Evolutionary conservation across 345 rosid species (phyloP).

Genomic region (Erysimum cheiranthoides): DNA sequence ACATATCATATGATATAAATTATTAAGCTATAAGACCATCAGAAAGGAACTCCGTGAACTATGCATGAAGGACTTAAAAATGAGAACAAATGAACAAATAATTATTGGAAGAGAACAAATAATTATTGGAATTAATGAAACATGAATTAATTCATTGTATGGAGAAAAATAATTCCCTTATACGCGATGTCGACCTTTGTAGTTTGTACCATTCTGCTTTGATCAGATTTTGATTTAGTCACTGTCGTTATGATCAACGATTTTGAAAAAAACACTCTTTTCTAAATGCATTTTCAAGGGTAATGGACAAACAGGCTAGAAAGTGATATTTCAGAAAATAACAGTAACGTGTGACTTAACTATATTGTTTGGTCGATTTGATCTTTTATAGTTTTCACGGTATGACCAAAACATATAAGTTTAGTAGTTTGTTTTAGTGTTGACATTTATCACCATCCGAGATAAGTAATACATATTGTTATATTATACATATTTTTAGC

Average conservation of each 20-base stretch:
- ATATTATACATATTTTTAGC: too few relatives aligned
- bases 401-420: neutral
- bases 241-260: neutral
- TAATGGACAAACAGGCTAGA: neutral
- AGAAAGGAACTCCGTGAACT: neutral
- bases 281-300: neutral
- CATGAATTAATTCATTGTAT: neutral
- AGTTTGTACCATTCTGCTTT: neutral
- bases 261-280: neutral
- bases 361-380: neutral
- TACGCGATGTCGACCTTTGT: neutral
- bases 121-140: neutral
- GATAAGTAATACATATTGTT: neutral
- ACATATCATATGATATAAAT: neutral
- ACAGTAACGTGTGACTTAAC: neutral
- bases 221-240: neutral
- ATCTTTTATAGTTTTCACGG: neutral
- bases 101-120: too few relatives aligned
- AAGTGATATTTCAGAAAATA: neutral
- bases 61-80: neutral
- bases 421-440: neutral
- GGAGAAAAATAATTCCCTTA: neutral
- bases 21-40: neutral
- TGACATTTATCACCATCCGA: neutral
- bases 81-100: neutral